Percentiles rank a stretch among this genome's conserved stretches.
phyloP scores from a whole-genome alignment of 257 asterid species.

The Primulina eburnea region DNA sequence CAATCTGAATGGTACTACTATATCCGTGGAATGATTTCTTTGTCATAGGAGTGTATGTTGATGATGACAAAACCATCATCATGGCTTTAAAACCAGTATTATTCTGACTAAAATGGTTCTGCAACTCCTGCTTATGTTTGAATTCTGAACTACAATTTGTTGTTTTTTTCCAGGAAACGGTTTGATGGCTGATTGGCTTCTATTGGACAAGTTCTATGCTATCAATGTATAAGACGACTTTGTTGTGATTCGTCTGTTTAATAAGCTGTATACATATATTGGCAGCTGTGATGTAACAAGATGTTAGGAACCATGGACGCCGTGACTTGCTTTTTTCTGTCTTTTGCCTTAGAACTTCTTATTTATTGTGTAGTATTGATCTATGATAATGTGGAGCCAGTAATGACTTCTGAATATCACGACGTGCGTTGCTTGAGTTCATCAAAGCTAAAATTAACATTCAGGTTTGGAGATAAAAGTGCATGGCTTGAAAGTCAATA shows the following conservation, averaged over 20 bases:
- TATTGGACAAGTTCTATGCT: not conserved
- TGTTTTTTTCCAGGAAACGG: not conserved
- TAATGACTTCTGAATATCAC: too few relatives aligned
- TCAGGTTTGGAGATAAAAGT: not conserved
- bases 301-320: not conserved
- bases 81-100: not conserved
- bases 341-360: not conserved
- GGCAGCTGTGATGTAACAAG: not conserved
- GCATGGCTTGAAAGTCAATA: too few relatives aligned
- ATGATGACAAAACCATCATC: too few relatives aligned
- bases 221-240: not conserved
- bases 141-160: not conserved
- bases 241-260: not conserved
- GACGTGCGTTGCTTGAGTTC: too few relatives aligned
- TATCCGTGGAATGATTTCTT: not conserved
- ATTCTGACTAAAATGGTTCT: not conserved
- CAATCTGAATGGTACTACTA: too few relatives aligned
- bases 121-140: not conserved
- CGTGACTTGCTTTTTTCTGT: not conserved
- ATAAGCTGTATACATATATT: not conserved
- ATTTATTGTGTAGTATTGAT: not conserved
- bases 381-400: not conserved
- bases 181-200: not conserved
- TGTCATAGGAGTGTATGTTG: not conserved
- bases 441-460: not conserved